Percentiles rank a stretch among this genome's conserved stretches.
Evolutionary conservation across 495 filamentous ascomycete genomes (phyloP).

Genomic region (Neurospora cerealis): DNA sequence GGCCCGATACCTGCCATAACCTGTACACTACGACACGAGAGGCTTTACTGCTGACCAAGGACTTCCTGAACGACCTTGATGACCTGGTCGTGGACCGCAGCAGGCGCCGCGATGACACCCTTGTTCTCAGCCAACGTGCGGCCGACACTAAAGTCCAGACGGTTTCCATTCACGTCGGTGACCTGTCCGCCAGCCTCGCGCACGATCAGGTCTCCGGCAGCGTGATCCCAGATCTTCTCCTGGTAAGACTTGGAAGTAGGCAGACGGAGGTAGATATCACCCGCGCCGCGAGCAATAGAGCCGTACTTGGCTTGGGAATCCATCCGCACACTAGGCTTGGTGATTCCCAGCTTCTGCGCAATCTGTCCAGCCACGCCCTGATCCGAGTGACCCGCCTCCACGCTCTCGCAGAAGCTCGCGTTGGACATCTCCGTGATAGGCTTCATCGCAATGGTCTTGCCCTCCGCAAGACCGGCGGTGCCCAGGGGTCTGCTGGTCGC

Average conservation of each 20-base stretch:
- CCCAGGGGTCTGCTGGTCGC: constrained; percentile 64
- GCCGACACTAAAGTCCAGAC: constrained; percentile 76
- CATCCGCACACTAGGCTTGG: constrained; percentile 74
- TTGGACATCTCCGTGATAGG: constrained; percentile 58
- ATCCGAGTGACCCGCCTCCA: constrained; percentile 81
- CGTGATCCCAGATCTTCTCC: constrained; percentile 99
- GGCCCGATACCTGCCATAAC: constrained; percentile 14
- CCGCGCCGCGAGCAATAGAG: constrained; percentile 87
- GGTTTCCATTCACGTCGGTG: constrained; percentile 70
- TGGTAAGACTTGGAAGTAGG: constrained; percentile 78
- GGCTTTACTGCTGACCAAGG: constrained; percentile 33
- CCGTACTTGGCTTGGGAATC: constrained; percentile 98
- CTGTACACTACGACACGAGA: constrained; percentile 18
- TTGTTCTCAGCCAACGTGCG: constrained; percentile 82
- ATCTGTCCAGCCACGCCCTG: constrained; percentile 82
- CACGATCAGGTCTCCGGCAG: constrained; percentile 90
- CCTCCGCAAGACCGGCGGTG: constrained; percentile 45
- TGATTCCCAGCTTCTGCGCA: constrained; percentile 75
- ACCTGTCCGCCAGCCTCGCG: constrained; percentile 89
- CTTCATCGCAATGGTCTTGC: constrained; percentile 67
- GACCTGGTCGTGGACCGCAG: constrained; percentile 62
- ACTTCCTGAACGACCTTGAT: constrained; percentile 76
- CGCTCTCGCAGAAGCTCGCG: constrained; percentile 90
- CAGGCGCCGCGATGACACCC: constrained; percentile 83
- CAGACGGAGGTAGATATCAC: constrained; percentile 86